Conservation (phyloP, 805 yeast species). For the Wickerhamomyces queroliae region DNA sequence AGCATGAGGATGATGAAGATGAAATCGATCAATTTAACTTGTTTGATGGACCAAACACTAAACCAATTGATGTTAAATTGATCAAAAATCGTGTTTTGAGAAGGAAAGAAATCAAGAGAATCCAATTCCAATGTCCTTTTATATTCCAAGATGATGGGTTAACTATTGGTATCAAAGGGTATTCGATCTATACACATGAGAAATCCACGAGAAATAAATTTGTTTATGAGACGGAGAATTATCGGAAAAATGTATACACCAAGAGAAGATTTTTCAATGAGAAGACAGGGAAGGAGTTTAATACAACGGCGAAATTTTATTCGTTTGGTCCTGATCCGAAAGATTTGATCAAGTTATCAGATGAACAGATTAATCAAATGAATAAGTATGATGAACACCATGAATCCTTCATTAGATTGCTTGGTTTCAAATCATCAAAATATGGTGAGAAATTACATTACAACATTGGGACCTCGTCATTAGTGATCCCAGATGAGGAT, state of each 20-base stretch:
- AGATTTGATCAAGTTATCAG: slow-evolving; percentile 33
- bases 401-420: slow-evolving; percentile 50
- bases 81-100: slow-evolving; percentile 46
- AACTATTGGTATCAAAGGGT: slow-evolving; percentile 67
- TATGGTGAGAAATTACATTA: slow-evolving; percentile 42
- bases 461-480: slow-evolving; percentile 47
- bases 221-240: slow-evolving; percentile 50
- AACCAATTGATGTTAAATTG: slow-evolving; percentile 34
- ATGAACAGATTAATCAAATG: slow-evolving; percentile 29
- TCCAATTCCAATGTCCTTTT: slow-evolving; percentile 57
- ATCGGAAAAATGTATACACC: slow-evolving; percentile 45
- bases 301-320: slow-evolving; percentile 30
- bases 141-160: slow-evolving; percentile 45
- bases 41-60: slow-evolving; percentile 33
- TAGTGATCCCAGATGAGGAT: slow-evolving; percentile 64
- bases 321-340: slow-evolving; percentile 34
- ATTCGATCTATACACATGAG: slow-evolving; percentile 53
- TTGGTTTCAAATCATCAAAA: slow-evolving; percentile 56
- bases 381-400: slow-evolving; percentile 25
- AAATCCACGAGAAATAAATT: slow-evolving; percentile 41
- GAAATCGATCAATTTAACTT: slow-evolving; percentile 12
- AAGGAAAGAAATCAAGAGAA: slow-evolving; percentile 56
- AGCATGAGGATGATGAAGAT: slow-evolving; percentile 9
- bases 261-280: slow-evolving; percentile 33
- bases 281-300: slow-evolving; percentile 38